A percentile compares a stretch with the other conserved stretches of the same genome.
phyloP scores from a whole-genome alignment of 768 basidiomycete species.

The Infundibulicybe gibba region DNA sequence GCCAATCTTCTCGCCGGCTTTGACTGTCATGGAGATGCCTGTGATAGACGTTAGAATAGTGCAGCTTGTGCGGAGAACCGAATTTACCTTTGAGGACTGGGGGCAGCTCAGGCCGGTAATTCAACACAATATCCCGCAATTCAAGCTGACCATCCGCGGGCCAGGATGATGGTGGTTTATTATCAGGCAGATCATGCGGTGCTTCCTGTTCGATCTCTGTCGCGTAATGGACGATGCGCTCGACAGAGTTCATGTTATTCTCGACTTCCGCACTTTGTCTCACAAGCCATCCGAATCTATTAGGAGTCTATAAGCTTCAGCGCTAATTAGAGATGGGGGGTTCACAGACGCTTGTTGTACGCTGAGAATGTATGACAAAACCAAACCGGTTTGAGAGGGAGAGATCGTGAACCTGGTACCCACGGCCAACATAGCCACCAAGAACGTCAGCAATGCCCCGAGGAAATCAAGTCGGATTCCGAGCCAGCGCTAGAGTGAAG shows the following conservation, averaged over 20 bases:
- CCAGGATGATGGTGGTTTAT: slow-evolving; percentile 63
- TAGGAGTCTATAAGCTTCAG: slow-evolving; percentile 3
- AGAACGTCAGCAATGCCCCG: slow-evolving; percentile 66
- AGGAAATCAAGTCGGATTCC: slow-evolving; percentile 88
- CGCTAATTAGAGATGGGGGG: slow-evolving; percentile 1
- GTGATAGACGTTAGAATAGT: neutral
- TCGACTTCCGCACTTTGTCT: slow-evolving; percentile 83
- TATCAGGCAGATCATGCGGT: slow-evolving; percentile 59
- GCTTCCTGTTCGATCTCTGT: slow-evolving; percentile 81
- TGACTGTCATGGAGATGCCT: slow-evolving; percentile 60
- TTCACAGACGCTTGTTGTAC: slow-evolving; percentile 61
- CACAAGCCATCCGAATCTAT: slow-evolving; percentile 71
- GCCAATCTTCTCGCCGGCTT: slow-evolving; percentile 85
- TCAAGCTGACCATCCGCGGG: slow-evolving; percentile 71
- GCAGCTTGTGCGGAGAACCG: neutral
- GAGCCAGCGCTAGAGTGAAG: slow-evolving; percentile 63
- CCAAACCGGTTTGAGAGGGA: slow-evolving; percentile 73
- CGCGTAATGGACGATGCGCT: slow-evolving; percentile 81
- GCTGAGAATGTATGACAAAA: slow-evolving; percentile 75
- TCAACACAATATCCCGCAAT: slow-evolving; percentile 73
- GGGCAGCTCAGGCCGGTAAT: slow-evolving; percentile 86
- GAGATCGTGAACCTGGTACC: slow-evolving; percentile 71
- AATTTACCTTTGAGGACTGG: slow-evolving; percentile 69
- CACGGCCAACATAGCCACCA: slow-evolving; percentile 77
- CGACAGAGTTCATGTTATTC: slow-evolving; percentile 92